Base-by-base conservation (phyloP, 2,329 filamentous ascomycete genomes). In the Leptosphaerulina australis region DNA sequence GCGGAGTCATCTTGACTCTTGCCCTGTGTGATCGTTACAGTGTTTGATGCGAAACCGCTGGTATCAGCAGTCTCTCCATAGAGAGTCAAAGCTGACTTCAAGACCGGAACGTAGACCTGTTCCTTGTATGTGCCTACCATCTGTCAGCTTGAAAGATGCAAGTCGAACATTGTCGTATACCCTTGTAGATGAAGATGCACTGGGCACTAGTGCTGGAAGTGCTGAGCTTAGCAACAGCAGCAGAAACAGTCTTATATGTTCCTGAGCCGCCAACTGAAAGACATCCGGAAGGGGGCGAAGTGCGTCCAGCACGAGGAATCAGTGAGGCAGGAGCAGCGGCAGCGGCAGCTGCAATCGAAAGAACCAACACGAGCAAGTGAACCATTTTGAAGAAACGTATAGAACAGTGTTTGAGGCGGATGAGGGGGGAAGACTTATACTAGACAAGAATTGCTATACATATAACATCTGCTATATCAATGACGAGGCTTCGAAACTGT, bases 111-210 rank as follows among this genome's bases (percentile, higher is more conserved):
- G 58, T 78, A 79, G 30, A 86, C 81, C 63, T 86, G 83, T 65
- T 86, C 83, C 2, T 70, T 73, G 76, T 87, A 86, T 26, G 81
- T 84, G 7, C 84, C 48, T 51, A 9, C 20, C 8, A 4, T 11
- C 7, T n/a, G 21, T 51, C 15, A 51, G 37, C 4, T 5, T n/a
- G 3, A 7, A 5, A n/a, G 5, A 3, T 18, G 8, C 3, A 2
- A 8, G 4, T 24, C 10, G 8, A 9, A 36, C 14, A 11, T 11
- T 2, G 11, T 1, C 4, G 12, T 43, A 3, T 37, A 43, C 48
- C 83, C 18, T 78, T 68, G 59, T 81, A 67, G 68, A 88, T 81
- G 73, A 87, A 88, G 70, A 88, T 84, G 62, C 79, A 82, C 50
- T 85, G 82, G 1, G 75, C 74, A 1, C 70, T 57, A 1, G 78